These are phyloP conservation scores for Loxodes magnus DNA, from an alignment of 73 alveolate genomes.

Conservation along the genomic window DNA sequence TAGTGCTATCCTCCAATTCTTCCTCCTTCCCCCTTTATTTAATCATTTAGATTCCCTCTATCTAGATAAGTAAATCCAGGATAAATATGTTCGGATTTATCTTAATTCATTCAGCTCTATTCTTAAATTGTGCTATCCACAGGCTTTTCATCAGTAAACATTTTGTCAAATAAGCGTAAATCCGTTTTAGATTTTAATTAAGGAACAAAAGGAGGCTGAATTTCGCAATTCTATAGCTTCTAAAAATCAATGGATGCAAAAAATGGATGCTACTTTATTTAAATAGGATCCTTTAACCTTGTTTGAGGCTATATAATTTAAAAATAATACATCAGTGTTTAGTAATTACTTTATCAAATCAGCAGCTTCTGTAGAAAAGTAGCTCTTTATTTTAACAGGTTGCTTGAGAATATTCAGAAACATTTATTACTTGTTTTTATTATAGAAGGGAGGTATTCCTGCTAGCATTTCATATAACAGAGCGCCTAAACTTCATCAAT, in stretches of 20 bases:
- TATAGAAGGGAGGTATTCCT: conserved; percentile 60
- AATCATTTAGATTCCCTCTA: too few relatives aligned
- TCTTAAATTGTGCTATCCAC: conserved; percentile 13
- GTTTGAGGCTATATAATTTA: conserved; percentile 26
- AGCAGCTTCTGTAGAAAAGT: conserved; percentile 26
- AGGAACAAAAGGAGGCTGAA: conserved; percentile 64
- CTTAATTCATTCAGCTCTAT: too few relatives aligned
- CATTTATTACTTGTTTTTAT: conserved; percentile 18
- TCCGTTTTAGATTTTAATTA: conserved; percentile 26
- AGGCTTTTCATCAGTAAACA: conserved; percentile 9
- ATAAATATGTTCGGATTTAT: too few relatives aligned
- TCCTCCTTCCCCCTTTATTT: too few relatives aligned
- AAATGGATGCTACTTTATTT: conserved; percentile 66
- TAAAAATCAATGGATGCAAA: conserved; percentile 66
- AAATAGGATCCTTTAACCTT: conserved; percentile 28
- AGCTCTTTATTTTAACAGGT: conserved; percentile 23
- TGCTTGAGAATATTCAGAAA: conserved; percentile 13
- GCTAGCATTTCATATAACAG: conserved; percentile 61
- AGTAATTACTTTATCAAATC: conserved; percentile 20
- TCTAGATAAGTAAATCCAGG: too few relatives aligned
- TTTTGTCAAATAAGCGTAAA: conserved; percentile 32
- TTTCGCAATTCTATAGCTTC: conserved; percentile 24
- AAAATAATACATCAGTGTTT: conserved; percentile 16
- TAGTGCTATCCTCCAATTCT: too few relatives aligned
- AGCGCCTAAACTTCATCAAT: conserved; percentile 64